Percentiles rank a stretch among this genome's conserved stretches.
Conservation (phyloP, 2,329 filamentous ascomycete genomes). For the Leptographium galeiforme region DNA sequence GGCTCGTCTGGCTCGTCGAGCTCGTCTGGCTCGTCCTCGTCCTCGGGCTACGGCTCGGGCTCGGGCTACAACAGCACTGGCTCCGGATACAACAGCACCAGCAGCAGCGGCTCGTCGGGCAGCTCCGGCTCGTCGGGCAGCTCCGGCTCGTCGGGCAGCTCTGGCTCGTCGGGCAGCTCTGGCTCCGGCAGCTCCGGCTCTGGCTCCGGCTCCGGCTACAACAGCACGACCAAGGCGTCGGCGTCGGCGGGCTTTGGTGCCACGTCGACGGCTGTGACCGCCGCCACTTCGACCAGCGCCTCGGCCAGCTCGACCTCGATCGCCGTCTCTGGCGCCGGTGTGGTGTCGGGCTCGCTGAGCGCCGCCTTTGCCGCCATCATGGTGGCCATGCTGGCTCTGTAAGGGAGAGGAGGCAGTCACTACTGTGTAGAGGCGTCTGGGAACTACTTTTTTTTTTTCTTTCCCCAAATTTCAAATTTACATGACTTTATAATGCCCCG, state of each 20-base stretch:
- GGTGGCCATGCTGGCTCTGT: constrained; percentile 19
- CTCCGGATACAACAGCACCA: too few relatives aligned
- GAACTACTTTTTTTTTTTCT: neutral
- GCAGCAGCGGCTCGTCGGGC: neutral
- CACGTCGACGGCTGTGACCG: neutral
- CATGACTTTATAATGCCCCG: neutral
- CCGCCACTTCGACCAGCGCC: constrained; percentile 12
- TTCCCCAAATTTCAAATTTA: neutral
- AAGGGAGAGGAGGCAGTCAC: constrained; percentile 7
- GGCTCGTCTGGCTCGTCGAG: neutral
- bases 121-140: neutral
- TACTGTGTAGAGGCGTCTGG: neutral
- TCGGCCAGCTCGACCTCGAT: constrained; percentile 16
- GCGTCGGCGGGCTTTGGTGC: neutral
- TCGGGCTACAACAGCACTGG: too few relatives aligned
- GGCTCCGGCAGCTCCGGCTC: neutral
- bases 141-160: neutral
- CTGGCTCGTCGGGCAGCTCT: neutral
- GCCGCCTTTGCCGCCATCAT: constrained; percentile 18
- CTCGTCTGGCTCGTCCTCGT: too few relatives aligned
- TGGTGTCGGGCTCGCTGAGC: constrained; percentile 15
- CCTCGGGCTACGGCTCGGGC: too few relatives aligned
- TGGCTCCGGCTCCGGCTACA: neutral
- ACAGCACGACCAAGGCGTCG: neutral
- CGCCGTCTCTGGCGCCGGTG: constrained; percentile 12